Conservation (phyloP, 73 alveolate species). For the Paramecium sexaurelia region DNA sequence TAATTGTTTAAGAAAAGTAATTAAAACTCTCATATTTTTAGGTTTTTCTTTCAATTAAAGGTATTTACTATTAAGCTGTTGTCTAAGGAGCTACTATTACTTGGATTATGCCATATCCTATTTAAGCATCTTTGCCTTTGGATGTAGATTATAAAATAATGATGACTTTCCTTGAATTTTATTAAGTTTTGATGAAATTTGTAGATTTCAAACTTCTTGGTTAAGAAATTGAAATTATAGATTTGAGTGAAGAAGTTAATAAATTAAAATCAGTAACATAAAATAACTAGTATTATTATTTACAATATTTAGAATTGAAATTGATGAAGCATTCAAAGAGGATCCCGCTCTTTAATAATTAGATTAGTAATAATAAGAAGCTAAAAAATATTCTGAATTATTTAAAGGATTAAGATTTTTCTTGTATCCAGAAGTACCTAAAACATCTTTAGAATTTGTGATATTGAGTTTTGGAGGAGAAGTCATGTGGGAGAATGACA, state of each 20-base stretch:
- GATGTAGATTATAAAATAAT: constrained; percentile 68
- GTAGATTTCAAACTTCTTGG: constrained; percentile 60
- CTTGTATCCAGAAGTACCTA: constrained; percentile 67
- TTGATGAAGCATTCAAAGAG: constrained; percentile 66
- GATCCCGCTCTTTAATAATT: constrained; percentile 42
- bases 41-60: constrained; percentile 64
- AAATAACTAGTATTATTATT: not conserved
- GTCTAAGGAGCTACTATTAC: constrained; percentile 59
- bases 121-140: constrained; percentile 61
- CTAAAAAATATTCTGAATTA: constrained; percentile 7
- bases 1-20: constrained; percentile 63
- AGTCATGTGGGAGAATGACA: constrained; percentile 62
- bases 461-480: constrained; percentile 64
- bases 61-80: constrained; percentile 66
- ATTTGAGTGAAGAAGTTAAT: not conserved
- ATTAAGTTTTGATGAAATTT: constrained; percentile 57
- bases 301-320: not conserved
- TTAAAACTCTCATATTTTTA: not conserved
- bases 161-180: constrained; percentile 67
- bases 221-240: not conserved
- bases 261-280: not conserved
- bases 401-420: constrained; percentile 62
- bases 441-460: constrained; percentile 60
- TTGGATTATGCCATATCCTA: constrained; percentile 66
- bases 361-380: constrained; percentile 21